A percentile compares a stretch with the other conserved stretches of the same genome.
phyloP scores from a whole-genome alignment of 2,329 filamentous ascomycete genomes.

The Pezicula neosporulosa region DNA sequence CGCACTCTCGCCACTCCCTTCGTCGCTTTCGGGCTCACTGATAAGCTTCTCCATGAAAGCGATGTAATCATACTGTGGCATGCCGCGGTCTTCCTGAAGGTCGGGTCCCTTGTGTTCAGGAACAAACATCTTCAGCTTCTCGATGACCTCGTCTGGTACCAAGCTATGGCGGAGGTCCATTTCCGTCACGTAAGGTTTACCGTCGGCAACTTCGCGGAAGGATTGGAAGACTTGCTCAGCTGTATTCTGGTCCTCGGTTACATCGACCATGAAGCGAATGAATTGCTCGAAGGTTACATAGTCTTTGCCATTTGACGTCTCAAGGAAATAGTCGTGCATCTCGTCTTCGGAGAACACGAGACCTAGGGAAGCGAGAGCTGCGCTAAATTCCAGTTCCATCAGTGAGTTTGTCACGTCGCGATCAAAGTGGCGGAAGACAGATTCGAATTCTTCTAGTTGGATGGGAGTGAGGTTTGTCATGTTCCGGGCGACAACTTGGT shows the following conservation, averaged over 20 bases:
- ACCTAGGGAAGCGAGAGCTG: conserved; percentile 89
- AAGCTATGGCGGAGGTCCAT: conserved; percentile 93
- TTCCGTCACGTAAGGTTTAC: conserved; percentile 98
- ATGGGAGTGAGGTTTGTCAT: conserved; percentile 99
- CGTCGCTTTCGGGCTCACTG: conserved; percentile 16
- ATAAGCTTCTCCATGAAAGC: conserved; percentile 93
- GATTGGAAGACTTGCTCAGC: conserved; percentile 98
- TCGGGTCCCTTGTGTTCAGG: conserved; percentile 82
- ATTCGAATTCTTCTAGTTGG: conserved; percentile 97
- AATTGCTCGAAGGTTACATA: conserved; percentile 97
- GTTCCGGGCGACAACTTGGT: conserved; percentile 95
- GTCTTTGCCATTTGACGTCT: conserved; percentile 75
- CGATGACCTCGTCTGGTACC: conserved; percentile 95
- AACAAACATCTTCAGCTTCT: conserved; percentile 85
- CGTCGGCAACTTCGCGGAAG: conserved; percentile 95
- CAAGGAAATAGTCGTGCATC: conserved; percentile 93
- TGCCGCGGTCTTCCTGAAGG: conserved; percentile 76
- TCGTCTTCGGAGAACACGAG: conserved; percentile 96
- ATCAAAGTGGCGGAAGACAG: conserved; percentile 96
- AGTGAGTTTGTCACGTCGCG: conserved; percentile 87
- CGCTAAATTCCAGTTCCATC: conserved; percentile 92
- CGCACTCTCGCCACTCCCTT: conserved; percentile 8
- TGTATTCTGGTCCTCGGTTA: conserved; percentile 98
- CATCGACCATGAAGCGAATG: conserved; percentile 98
- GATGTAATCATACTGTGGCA: conserved; percentile 93